phyloP scores from a whole-genome alignment of 371 early-diverging fungal species.

The Haplosporangium sp. region DNA sequence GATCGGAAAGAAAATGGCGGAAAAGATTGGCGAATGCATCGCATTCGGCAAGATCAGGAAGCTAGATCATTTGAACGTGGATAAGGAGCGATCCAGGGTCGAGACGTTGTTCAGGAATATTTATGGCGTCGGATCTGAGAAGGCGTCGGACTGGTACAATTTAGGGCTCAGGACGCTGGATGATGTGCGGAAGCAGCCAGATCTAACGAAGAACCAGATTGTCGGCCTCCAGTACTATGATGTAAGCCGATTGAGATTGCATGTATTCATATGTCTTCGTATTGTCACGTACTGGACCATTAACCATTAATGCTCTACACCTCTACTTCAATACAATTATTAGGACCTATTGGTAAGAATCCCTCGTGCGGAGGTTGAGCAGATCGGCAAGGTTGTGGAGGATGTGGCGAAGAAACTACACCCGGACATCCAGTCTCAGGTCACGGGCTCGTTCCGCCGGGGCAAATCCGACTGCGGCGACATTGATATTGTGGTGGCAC shows the following conservation, averaged over 20 bases:
- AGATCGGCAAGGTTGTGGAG: conserved; percentile 33
- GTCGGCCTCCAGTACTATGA: conserved; percentile 36
- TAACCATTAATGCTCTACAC: not conserved
- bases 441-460: conserved; percentile 49
- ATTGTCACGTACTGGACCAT: too few relatives aligned
- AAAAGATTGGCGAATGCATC: conserved; percentile 53
- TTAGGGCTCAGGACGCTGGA: conserved; percentile 39
- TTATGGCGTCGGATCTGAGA: conserved; percentile 46
- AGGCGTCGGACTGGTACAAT: conserved; percentile 48
- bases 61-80: conserved; percentile 41
- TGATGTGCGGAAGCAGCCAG: conserved; percentile 32
- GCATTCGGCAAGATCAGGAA: conserved; percentile 47
- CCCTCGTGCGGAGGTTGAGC: conserved; percentile 37
- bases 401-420: conserved; percentile 23
- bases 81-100: conserved; percentile 27
- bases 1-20: conserved; percentile 46
- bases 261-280: not conserved
- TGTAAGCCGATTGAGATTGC: conserved; percentile 8
- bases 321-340: not conserved
- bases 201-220: conserved; percentile 42
- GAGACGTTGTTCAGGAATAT: conserved; percentile 41
- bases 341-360: conserved; percentile 36
- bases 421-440: conserved; percentile 34
- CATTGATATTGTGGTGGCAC: conserved; percentile 40
- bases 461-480: conserved; percentile 51